Percentiles rank a stretch among this genome's conserved stretches.
phyloP scores from a whole-genome alignment of 1,284 basidiomycete species.

The Phylloporus gajari region DNA sequence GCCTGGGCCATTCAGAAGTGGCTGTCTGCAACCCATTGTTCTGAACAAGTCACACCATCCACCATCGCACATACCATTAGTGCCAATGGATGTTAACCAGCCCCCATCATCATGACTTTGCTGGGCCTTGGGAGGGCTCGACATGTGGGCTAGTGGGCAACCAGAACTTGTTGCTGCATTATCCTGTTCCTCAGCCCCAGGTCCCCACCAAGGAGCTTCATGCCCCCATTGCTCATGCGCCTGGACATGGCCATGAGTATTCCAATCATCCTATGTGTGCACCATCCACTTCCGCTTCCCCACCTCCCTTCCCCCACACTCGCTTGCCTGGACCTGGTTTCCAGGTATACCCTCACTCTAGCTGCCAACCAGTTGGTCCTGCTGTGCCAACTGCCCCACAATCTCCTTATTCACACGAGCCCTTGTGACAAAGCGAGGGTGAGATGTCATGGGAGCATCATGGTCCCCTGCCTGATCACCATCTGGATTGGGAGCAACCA shows the following conservation, averaged over 20 bases:
- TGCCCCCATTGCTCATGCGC: constrained; percentile 48
- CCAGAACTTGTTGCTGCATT: constrained; percentile 69
- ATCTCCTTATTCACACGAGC: constrained; percentile 65
- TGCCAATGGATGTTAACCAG: constrained; percentile 87
- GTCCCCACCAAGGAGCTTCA: constrained; percentile 59
- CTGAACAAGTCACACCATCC: constrained; percentile 73
- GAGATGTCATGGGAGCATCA: constrained; percentile 69
- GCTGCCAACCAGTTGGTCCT: constrained; percentile 64
- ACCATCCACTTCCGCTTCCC: constrained; percentile 66
- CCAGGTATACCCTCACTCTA: constrained; percentile 54
- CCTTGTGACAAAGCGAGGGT: constrained; percentile 48
- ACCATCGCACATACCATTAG: constrained; percentile 75
- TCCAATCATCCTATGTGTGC: constrained; percentile 60
- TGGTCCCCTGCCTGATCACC: constrained; percentile 49
- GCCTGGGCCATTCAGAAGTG: constrained; percentile 78
- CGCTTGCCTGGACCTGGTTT: constrained; percentile 61
- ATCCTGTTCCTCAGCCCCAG: constrained; percentile 69
- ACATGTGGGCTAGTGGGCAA: constrained; percentile 62
- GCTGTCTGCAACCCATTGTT: constrained; percentile 80
- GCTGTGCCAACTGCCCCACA: constrained; percentile 62
- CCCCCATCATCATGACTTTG: constrained; percentile 66
- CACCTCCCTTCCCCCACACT: constrained; percentile 56
- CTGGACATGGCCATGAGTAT: constrained; percentile 59
- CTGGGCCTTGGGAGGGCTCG: constrained; percentile 56
- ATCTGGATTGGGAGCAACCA: constrained; percentile 64